Base-by-base conservation (phyloP, 768 basidiomycete species). In the Crucibulum laeve region DNA sequence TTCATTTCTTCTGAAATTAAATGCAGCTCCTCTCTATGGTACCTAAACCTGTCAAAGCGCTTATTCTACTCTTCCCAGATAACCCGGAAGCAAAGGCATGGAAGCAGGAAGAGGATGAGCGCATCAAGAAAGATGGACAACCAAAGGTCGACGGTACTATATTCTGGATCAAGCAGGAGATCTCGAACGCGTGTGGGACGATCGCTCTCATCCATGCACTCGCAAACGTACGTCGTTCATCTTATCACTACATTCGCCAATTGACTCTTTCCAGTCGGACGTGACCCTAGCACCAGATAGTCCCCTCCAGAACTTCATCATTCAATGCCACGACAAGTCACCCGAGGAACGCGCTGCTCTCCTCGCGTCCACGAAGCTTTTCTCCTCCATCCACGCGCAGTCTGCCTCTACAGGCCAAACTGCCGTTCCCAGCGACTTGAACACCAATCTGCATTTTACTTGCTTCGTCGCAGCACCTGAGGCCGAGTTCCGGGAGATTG, bases 121-220 rank as follows among this genome's bases (percentile, higher is more conserved):
- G 61, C 51, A 74, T 87, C 38, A 61, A 61, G 21, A 61, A 59
- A 11, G 69, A 71, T 33, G 80, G 67, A 1, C 69, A 70, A 43
- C 60, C 66, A 2, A 50, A 53, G 0, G 55, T 88, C 3, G 81
- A 89, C 52, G 74, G 77, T 4, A 79, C 78, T 0, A 65, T 95
- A 4, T 68, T 93, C 52, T 96, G 82, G 76, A 90, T 95, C 67
- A 91, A 91, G 61, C 93, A 96, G 60, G 42, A 89, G 87, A 91
- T 91, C 44, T 60, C 70, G 3, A 92, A 92, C 53, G 90, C 91
- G 0, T 92, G 91, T 55, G 91, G 91, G 3, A 91, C 91, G 0
- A 92, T 94, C 59, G 91, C 83, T 0, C 70, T 93, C 14, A 71
- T 93, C 4, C 91, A 94, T 53, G 79, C 89, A 7, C 64, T 96